These are phyloP conservation scores for Apostasia ramifera DNA, from an alignment of 106 monocot species.

Conservation along the genomic window DNA sequence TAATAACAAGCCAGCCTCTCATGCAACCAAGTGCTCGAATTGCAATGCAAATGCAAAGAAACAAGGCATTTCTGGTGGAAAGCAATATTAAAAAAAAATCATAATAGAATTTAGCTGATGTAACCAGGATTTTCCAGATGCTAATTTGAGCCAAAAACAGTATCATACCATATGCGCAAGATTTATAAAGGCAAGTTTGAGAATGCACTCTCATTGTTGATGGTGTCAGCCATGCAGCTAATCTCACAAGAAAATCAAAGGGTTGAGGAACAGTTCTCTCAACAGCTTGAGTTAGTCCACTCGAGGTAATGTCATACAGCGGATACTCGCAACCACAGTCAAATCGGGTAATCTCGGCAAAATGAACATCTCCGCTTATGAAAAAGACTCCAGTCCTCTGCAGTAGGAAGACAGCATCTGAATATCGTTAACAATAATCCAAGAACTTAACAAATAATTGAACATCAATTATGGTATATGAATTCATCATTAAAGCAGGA, in stretches of 20 bases:
- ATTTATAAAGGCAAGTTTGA: slow-evolving; percentile 39
- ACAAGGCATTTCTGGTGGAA: background rate
- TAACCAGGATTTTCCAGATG: too few species aligned
- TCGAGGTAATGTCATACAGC: slow-evolving; percentile 83
- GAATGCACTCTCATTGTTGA: slow-evolving; percentile 60
- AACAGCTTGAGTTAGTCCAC: slow-evolving; percentile 85
- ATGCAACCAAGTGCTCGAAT: background rate
- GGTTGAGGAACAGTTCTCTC: slow-evolving; percentile 34
- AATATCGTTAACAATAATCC: too few species aligned
- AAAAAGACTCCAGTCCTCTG: slow-evolving; percentile 82
- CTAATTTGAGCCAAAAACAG: background rate
- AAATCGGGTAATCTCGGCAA: slow-evolving; percentile 70
- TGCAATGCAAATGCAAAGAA: background rate
- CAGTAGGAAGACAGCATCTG: background rate
- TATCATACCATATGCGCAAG: slow-evolving; percentile 72
- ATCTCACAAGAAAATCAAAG: slow-evolving; percentile 37
- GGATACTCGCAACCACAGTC: slow-evolving; percentile 69
- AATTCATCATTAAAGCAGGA: too few species aligned
- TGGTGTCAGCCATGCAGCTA: slow-evolving; percentile 51
- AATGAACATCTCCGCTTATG: slow-evolving; percentile 88
- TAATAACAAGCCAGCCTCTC: too few species aligned
- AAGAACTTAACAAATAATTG: too few species aligned
- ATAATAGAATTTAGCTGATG: background rate
- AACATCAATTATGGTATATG: too few species aligned
- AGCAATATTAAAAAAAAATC: background rate